phyloP scores from a whole-genome alignment of 352 stramenopile species.

The Phytopythium cucurbitacearum region DNA sequence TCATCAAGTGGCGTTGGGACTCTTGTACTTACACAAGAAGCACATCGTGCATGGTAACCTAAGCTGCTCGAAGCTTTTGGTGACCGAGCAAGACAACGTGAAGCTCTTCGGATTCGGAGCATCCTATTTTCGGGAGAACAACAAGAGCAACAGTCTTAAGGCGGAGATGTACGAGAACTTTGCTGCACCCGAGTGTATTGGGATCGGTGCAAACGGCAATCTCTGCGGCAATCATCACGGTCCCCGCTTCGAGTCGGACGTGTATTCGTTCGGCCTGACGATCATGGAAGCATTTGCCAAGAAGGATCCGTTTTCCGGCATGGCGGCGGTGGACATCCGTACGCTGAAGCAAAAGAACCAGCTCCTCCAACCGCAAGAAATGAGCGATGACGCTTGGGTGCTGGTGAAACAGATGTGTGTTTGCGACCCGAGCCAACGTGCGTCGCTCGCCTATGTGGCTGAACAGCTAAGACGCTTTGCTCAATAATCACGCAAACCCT shows the following conservation, averaged over 20 bases:
- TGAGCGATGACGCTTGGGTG: conserved; percentile 12
- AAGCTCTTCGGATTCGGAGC: conserved; percentile 30
- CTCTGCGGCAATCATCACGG: neutral
- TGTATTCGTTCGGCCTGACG: conserved; percentile 31
- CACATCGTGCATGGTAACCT: conserved; percentile 31
- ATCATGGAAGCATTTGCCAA: conserved; percentile 19
- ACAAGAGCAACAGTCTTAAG: conserved; percentile 12
- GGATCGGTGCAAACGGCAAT: conserved; percentile 1
- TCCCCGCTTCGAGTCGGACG: conserved; percentile 20
- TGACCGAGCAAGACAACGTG: conserved; percentile 15
- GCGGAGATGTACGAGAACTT: conserved; percentile 16
- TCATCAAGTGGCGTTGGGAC: conserved; percentile 10
- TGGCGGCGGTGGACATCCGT: conserved; percentile 1
- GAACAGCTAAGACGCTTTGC: conserved; percentile 4
- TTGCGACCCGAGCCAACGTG: conserved; percentile 6
- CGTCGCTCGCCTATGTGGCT: conserved; percentile 1
- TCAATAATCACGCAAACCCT: too few relatives aligned
- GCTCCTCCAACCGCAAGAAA: neutral
- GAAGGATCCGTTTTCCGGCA: conserved; percentile 6
- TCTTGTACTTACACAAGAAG: conserved; percentile 22
- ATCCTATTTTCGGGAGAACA: conserved; percentile 19
- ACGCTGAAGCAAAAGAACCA: conserved; percentile 4
- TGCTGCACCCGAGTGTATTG: conserved; percentile 18
- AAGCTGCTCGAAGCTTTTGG: conserved; percentile 30
- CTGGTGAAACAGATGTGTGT: conserved; percentile 10